Evolutionary conservation across 2,329 filamentous ascomycete species (phyloP), one percentile per base, ranked within the genome.

Genomic region (Hymenoscyphus occultus): DNA sequence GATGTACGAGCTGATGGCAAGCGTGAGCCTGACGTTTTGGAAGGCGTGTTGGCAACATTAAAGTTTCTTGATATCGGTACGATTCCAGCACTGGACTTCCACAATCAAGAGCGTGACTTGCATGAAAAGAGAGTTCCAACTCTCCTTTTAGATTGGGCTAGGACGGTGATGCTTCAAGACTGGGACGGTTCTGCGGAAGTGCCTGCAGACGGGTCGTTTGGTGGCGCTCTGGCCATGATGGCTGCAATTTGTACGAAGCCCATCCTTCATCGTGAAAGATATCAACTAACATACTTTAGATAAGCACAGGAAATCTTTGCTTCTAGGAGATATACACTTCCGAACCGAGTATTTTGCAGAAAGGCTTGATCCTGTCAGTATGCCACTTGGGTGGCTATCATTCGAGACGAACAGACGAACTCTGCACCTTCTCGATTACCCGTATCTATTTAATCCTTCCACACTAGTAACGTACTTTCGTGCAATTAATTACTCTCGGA

Each of bases 401-500:
- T 88, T 86, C 66, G 79, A 79, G 2, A 80, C 84, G 0, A 88
- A 86, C 39, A 86, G 82, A 65, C 87, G 87, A 70, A 85, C 80
- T 35, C 79, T 88, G 28, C 93, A 97, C 76, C 79, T 98, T 0
- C 80, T 98, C 3, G 88, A 93, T 65, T 92, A 90, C 68, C 87
- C 91, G 0, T 96, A 90, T 73, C 81, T 98, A 0, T 97, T 97
- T 72, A 87, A 84, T 22, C 83, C 88, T 0, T 83, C 88, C 0
- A 86, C 86, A 1, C 79, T 96, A 2, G 89, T 96, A 2, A 87
- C 87, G 0, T 96, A 93, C 75, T 97, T 98, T 75, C 88, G 94
- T 19, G 86, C 92, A 3, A 88, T 97, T 73, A 97, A 97, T 74
- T 92, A 95, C 72, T 86, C 91, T 0, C 84, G 85, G 16, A 98